These are phyloP conservation scores for Phyllachora maydis DNA, from an alignment of 2,329 filamentous ascomycete species.

Conservation along the genomic window DNA sequence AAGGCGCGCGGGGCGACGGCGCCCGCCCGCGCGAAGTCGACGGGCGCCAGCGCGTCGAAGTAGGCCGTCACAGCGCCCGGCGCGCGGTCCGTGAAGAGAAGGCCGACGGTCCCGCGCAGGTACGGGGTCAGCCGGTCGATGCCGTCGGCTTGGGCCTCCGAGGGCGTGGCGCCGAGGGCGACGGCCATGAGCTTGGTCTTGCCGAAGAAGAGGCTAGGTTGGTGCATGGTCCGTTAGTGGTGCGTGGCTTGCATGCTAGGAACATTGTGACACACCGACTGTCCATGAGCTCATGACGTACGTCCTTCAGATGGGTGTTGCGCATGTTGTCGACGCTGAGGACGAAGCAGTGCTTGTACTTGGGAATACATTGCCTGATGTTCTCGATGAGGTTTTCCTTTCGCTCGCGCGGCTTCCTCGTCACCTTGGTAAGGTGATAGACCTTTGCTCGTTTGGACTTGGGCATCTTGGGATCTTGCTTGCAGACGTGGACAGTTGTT, in stretches of 20 bases:
- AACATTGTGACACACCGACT: constrained; percentile 40
- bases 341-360: constrained; percentile 83
- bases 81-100: constrained; percentile 71
- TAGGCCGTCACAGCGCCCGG: constrained; percentile 47
- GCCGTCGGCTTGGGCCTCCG: constrained; percentile 64
- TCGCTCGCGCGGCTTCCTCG: constrained; percentile 85
- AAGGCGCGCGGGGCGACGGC: constrained; percentile 54
- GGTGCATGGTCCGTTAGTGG: too few species aligned
- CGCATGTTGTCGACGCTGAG: constrained; percentile 95
- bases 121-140: constrained; percentile 48
- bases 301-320: constrained; percentile 86
- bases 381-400: constrained; percentile 75
- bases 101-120: constrained; percentile 66
- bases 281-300: constrained; percentile 67
- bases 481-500: neutral
- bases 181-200: constrained; percentile 99
- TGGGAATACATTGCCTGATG: constrained; percentile 65
- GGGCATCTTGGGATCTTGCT: constrained; percentile 45
- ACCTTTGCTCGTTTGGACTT: constrained; percentile 87
- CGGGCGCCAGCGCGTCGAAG: constrained; percentile 51
- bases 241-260: too few species aligned
- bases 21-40: constrained; percentile 85
- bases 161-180: constrained; percentile 61
- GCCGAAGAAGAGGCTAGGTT: constrained; percentile 92
- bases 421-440: constrained; percentile 75